A percentile compares a stretch with the other conserved stretches of the same genome.
These are phyloP conservation scores for Penicillium sp. DNA, from an alignment of 2,329 filamentous ascomycete genomes.

Conservation along the genomic window DNA sequence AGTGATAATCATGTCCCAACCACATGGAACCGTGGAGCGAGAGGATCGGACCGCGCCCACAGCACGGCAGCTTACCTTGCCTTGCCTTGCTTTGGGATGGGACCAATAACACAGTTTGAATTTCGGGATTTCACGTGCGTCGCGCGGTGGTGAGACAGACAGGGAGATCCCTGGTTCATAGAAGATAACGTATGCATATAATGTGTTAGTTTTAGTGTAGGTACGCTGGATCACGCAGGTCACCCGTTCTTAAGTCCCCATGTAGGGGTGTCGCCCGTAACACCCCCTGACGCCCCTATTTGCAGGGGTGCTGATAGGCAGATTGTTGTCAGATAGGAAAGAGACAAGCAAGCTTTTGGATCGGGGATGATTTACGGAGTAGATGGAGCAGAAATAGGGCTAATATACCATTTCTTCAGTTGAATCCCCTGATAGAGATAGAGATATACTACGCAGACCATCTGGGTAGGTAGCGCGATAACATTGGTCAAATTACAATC, in stretches of 20 bases:
- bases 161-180: background rate
- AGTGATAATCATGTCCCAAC: background rate
- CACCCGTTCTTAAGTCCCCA: background rate
- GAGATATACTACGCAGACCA: background rate
- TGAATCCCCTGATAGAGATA: background rate
- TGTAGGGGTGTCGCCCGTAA: background rate
- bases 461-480: background rate
- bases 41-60: conserved; percentile 3
- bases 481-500: background rate
- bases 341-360: background rate
- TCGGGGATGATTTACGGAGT: background rate
- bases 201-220: background rate
- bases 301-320: background rate
- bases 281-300: background rate
- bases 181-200: background rate
- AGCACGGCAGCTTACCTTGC: background rate
- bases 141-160: background rate
- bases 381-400: background rate
- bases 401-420: background rate
- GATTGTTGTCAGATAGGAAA: background rate
- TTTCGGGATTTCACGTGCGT: background rate
- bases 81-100: background rate
- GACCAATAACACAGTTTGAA: background rate
- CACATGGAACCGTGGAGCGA: conserved; percentile 3
- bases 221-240: background rate